Evolutionary conservation across 805 yeast species (phyloP).

Genomic region (Lipomyces yamanashiensis): DNA sequence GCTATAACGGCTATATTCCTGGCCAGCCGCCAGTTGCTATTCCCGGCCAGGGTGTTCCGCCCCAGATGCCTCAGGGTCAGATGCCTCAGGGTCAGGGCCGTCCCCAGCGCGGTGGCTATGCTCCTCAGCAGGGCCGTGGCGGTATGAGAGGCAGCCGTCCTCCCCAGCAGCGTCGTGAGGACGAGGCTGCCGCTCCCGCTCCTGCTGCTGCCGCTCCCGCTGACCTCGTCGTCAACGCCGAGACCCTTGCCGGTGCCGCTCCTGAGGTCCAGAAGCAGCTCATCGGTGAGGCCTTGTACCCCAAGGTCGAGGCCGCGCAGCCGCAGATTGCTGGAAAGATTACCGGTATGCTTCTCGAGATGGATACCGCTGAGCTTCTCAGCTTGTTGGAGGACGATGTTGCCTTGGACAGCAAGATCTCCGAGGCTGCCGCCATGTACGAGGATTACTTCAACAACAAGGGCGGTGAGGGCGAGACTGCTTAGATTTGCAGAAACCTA

Average conservation of each 20-base stretch:
- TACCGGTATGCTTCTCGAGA: constrained; percentile 97
- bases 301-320: constrained; percentile 84
- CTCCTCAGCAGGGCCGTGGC: constrained; percentile 28
- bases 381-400: constrained; percentile 88
- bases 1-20: constrained; percentile 56
- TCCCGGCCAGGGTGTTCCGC: constrained; percentile 42
- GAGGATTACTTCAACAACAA: constrained; percentile 68
- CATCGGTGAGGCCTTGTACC: constrained; percentile 96
- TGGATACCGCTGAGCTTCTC: constrained; percentile 89
- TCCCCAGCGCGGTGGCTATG: constrained; percentile 27
- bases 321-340: constrained; percentile 97
- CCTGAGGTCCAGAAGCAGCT: constrained; percentile 95
- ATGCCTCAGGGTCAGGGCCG: constrained; percentile 44
- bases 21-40: constrained; percentile 52
- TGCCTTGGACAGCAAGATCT: constrained; percentile 85
- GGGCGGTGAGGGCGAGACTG: constrained; percentile 25
- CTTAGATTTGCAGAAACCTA: neutral
- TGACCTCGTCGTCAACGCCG: constrained; percentile 45
- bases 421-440: constrained; percentile 93
- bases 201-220: constrained; percentile 20
- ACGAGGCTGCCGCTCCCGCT: constrained; percentile 18
- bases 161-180: constrained; percentile 30
- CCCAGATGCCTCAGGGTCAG: constrained; percentile 46
- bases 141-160: constrained; percentile 42
- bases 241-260: constrained; percentile 59